A percentile compares a stretch with the other conserved stretches of the same genome.
Conservation (phyloP, 805 yeast genomes). For the Wickerhamiella allomyrinae region DNA sequence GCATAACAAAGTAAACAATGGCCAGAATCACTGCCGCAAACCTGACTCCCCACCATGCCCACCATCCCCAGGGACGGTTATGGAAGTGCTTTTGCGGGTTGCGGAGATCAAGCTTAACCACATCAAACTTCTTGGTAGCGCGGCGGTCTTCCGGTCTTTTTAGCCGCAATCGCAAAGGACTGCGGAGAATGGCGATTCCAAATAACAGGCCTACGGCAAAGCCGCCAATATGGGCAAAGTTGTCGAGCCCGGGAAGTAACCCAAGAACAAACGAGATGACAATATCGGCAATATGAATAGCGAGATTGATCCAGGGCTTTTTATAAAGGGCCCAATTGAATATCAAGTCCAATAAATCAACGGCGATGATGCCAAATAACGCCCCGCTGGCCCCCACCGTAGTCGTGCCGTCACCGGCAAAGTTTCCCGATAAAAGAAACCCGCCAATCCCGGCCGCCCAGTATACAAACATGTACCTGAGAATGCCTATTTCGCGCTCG, state of each 20-base stretch:
- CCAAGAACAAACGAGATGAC: conserved; percentile 48
- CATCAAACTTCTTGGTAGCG: conserved; percentile 13
- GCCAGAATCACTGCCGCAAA: conserved; percentile 32
- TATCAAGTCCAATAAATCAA: conserved; percentile 40
- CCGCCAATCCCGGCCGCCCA: conserved; percentile 51
- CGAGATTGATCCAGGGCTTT: conserved; percentile 33
- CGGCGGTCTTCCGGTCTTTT: conserved; percentile 6
- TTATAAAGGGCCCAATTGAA: conserved; percentile 37
- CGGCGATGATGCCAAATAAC: conserved; percentile 52
- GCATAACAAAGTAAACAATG: conserved; percentile 36
- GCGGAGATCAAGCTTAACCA: conserved; percentile 15
- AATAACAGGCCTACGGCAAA: conserved; percentile 44
- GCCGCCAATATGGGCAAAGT: conserved; percentile 65
- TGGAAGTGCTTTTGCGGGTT: conserved; percentile 14
- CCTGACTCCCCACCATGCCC: conserved; percentile 40
- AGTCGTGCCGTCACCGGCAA: conserved; percentile 50
- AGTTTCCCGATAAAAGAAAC: conserved; percentile 53
- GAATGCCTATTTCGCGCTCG: conserved; percentile 42
- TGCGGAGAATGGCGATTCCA: conserved; percentile 38
- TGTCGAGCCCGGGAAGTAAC: conserved; percentile 57
- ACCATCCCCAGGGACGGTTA: conserved; percentile 26
- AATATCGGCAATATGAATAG: conserved; percentile 40
- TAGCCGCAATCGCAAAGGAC: conserved; percentile 31
- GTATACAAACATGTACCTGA: conserved; percentile 42
- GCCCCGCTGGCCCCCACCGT: conserved; percentile 63